Conservation (phyloP, 2,329 filamentous ascomycete genomes). For the Akanthomyces uredinophilus region DNA sequence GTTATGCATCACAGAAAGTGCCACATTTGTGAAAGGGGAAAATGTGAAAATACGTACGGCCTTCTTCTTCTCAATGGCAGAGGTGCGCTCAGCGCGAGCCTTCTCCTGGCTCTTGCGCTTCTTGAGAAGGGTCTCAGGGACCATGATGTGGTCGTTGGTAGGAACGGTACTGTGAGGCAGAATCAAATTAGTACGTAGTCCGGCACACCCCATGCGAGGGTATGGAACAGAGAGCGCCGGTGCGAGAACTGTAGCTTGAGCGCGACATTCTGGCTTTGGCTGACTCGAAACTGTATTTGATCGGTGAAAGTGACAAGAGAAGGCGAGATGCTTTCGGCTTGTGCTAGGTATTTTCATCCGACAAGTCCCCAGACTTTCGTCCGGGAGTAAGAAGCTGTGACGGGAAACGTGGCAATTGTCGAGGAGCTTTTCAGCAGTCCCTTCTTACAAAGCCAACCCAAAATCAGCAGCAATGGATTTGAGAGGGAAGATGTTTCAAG, state of each 20-base stretch:
- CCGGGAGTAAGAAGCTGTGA: constrained; percentile 33
- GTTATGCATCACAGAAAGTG: constrained; percentile 75
- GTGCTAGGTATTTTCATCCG: constrained; percentile 52
- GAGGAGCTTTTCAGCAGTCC: constrained; percentile 6
- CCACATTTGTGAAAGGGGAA: constrained; percentile 22
- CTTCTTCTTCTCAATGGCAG: constrained; percentile 81
- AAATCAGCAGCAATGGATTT: constrained; percentile 63
- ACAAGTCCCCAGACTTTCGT: constrained; percentile 62
- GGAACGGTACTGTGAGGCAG: constrained; percentile 68
- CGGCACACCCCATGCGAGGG: constrained; percentile 49
- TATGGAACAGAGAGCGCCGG: constrained; percentile 68
- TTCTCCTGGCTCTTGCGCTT: constrained; percentile 99
- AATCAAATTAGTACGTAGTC: constrained; percentile 76
- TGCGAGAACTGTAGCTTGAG: constrained; percentile 88
- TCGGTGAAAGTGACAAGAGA: constrained; percentile 56
- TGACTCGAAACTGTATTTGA: constrained; percentile 79
- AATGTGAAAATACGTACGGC: constrained; percentile 58
- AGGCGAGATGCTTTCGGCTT: not conserved
- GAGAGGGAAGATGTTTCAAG: constrained; percentile 66
- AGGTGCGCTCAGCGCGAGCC: constrained; percentile 82
- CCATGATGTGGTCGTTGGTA: constrained; percentile 90
- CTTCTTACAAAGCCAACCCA: not conserved
- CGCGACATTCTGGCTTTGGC: constrained; percentile 88
- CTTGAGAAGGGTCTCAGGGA: constrained; percentile 99
- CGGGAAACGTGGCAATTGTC: constrained; percentile 21